phyloP scores from a whole-genome alignment of 768 basidiomycete genomes.

The Hemileccinum impolitum region DNA sequence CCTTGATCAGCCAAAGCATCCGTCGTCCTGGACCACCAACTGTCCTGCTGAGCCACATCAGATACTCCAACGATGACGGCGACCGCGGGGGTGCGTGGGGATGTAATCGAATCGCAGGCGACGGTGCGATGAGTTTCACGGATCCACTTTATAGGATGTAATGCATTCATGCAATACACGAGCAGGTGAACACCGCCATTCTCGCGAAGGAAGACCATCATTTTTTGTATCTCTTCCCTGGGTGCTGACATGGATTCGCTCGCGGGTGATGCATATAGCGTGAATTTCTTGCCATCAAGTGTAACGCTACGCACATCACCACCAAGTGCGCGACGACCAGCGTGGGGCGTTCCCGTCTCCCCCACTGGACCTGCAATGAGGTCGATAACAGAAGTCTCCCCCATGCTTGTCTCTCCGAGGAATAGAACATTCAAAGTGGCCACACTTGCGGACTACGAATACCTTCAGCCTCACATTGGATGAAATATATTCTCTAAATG shows the following conservation, averaged over 20 bases:
- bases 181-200: conserved; percentile 17
- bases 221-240: conserved; percentile 4
- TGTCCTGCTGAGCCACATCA: conserved; percentile 6
- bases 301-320: conserved; percentile 9
- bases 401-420: conserved; percentile 20
- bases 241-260: conserved; percentile 2
- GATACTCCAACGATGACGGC: conserved; percentile 18
- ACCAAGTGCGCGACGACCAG: not conserved
- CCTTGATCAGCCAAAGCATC: conserved; percentile 7
- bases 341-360: not conserved
- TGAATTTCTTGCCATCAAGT: conserved; percentile 16
- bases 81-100: conserved; percentile 9
- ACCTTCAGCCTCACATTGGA: conserved; percentile 6
- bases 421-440: conserved; percentile 16
- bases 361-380: conserved; percentile 11
- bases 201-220: conserved; percentile 10
- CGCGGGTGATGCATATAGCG: conserved; percentile 4
- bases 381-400: conserved; percentile 18
- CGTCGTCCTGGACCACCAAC: conserved; percentile 19
- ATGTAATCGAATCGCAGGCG: not conserved
- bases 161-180: conserved; percentile 20
- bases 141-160: conserved; percentile 10
- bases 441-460: conserved; percentile 6
- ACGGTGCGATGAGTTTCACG: conserved; percentile 11
- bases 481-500: not conserved